Conservation (phyloP, 352 stramenopile species). For the Pythium myriotylum region DNA sequence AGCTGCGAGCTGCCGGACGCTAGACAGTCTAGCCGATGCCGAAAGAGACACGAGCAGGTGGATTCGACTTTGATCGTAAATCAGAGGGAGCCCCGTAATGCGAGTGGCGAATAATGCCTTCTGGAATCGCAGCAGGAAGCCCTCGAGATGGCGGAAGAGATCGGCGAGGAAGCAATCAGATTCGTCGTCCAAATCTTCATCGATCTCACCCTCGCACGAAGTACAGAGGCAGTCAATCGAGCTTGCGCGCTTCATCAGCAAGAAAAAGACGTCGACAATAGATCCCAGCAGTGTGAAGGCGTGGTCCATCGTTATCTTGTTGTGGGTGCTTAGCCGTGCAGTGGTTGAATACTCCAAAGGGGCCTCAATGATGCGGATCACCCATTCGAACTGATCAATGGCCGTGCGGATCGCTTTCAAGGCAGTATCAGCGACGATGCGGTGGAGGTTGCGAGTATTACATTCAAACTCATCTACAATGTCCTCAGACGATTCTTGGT, state of each 20-base stretch:
- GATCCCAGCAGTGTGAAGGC: slow-evolving; percentile 53
- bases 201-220: slow-evolving; percentile 26
- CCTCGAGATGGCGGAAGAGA: slow-evolving; percentile 54
- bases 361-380: slow-evolving; percentile 48
- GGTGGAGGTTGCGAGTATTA: slow-evolving; percentile 42
- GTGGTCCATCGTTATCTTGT: slow-evolving; percentile 36
- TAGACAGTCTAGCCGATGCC: slow-evolving; percentile 33
- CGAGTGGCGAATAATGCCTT: slow-evolving; percentile 54
- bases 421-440: slow-evolving; percentile 40
- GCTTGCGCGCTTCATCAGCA: slow-evolving; percentile 55
- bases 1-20: slow-evolving; percentile 39
- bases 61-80: slow-evolving; percentile 58
- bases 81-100: slow-evolving; percentile 44
- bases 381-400: slow-evolving; percentile 55
- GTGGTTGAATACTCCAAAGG: slow-evolving; percentile 32
- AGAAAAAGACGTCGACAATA: slow-evolving; percentile 57
- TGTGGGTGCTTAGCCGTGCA: slow-evolving; percentile 3
- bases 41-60: slow-evolving; percentile 53
- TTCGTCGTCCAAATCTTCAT: slow-evolving; percentile 27
- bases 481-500: neutral
- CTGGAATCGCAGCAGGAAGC: slow-evolving; percentile 55
- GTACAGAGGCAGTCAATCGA: slow-evolving; percentile 43
- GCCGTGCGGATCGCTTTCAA: slow-evolving; percentile 47
- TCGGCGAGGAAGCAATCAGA: slow-evolving; percentile 45
- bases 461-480: slow-evolving; percentile 24